These are phyloP conservation scores for Mallotus repandus DNA, from an alignment of 441 rosid species.

Conservation along the genomic window DNA sequence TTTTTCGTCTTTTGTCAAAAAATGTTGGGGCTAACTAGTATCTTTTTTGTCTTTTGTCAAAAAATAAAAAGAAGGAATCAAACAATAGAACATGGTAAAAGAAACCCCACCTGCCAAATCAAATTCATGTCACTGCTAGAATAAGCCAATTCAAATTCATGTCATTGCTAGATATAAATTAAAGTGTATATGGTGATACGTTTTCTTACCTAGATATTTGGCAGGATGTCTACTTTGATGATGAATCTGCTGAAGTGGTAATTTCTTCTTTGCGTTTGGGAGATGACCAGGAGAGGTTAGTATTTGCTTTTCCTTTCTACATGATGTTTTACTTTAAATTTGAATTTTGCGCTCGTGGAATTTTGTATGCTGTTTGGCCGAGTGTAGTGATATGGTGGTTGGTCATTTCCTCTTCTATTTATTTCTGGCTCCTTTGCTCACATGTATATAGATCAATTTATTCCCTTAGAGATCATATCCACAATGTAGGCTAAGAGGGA, in stretches of 20 bases:
- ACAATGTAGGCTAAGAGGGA: background rate
- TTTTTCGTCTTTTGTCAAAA: background rate
- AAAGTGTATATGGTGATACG: background rate
- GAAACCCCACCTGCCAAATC: too few relatives aligned
- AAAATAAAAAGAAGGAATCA: background rate
- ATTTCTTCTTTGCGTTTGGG: slow-evolving; percentile 94
- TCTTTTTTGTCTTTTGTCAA: background rate
- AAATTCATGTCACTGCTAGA: too few relatives aligned
- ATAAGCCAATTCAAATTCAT: too few relatives aligned
- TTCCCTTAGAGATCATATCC: background rate
- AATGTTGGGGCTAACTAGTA: too few relatives aligned
- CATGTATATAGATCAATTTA: background rate
- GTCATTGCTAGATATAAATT: background rate
- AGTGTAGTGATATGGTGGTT: background rate
- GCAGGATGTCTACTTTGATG: slow-evolving; percentile 99
- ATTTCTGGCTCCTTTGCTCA: background rate
- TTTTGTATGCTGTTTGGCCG: background rate
- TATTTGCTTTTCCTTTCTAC: background rate
- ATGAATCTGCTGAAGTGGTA: slow-evolving; percentile 98
- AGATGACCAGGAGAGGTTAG: slow-evolving; percentile 85
- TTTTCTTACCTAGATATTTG: slow-evolving; percentile 10
- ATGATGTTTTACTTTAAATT: background rate
- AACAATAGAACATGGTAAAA: too few relatives aligned
- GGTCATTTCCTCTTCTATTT: background rate
- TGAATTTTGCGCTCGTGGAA: background rate